Base-by-base conservation (phyloP, 805 yeast species). In the Yarrowia porcina region DNA sequence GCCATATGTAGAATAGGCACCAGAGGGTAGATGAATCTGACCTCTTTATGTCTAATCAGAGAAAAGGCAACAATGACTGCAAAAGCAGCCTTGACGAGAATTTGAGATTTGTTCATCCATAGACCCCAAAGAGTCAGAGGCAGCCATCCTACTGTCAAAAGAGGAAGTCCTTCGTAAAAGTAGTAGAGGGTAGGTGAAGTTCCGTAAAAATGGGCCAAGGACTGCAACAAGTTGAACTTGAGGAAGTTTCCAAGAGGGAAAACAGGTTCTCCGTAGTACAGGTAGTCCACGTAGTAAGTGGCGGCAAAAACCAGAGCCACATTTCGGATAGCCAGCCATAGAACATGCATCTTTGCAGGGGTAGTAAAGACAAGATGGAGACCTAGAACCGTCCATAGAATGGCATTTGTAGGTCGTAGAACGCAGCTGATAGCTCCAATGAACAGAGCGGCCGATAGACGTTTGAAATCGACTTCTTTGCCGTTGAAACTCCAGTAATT, bases 161-260 rank as follows among this genome's bases (percentile, higher is more conserved):
- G 75, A 0, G 99, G 99, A 0, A 94, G 64, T 8, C 89, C 96
- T 74, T 94, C 97, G 7, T 82, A 72, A 2, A 93, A 36, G 73
- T 94, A 94, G 75, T 92, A 94, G 71, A 88, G 89, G 85, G 90
- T 81, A 18, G 96, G 88, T 18, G 94, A 85, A 0, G 79, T 76
- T 0, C 99, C 99, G 73, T 94, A 94, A 69, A 92, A 91, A 4
- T 83, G 78, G 3, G 96, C 87, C 18, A 90, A 76, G 20, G 89
- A 84, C 45, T 84, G 83, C 13, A 87, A 72, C n/a, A 88, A 81
- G 70, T 92, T 92, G 77, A 92, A 92, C 69, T 86, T 83, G 61
- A 89, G 67, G 69, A 92, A 92, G 66, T 85, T 84, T 71, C 80
- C 74, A 0, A 86, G 66, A 2, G 97, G 97, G 44, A 88, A 77